Percentiles rank a stretch among this genome's conserved stretches.
Conservation (phyloP, 2,329 filamentous ascomycete genomes). For the Tympanopsis confertula region DNA sequence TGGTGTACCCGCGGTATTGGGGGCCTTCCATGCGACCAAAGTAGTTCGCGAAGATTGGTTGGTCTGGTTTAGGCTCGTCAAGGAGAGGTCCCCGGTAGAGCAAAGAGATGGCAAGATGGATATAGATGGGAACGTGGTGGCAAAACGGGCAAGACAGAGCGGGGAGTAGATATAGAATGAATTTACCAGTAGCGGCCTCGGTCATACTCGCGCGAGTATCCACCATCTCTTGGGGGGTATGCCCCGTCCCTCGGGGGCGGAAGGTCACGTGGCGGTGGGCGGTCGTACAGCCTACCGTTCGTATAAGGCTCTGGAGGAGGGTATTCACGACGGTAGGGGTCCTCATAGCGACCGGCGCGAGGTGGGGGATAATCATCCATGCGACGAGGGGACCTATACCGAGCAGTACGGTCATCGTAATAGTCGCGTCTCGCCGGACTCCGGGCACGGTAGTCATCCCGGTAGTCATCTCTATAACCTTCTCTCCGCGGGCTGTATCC, state of each 20-base stretch:
- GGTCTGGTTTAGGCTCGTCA: too few relatives aligned
- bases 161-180: too few relatives aligned
- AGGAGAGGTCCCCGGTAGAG: too few relatives aligned
- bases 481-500: slow-evolving; percentile 70
- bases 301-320: slow-evolving; percentile 51
- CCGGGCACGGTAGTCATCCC: slow-evolving; percentile 75
- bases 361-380: slow-evolving; percentile 69
- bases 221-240: slow-evolving; percentile 21
- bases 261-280: slow-evolving; percentile 36
- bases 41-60: too few relatives aligned
- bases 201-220: slow-evolving; percentile 32
- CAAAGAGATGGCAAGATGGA: too few relatives aligned
- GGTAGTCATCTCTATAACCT: slow-evolving; percentile 55
- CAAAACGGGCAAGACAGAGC: too few relatives aligned
- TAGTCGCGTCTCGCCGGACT: slow-evolving; percentile 73
- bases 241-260: slow-evolving; percentile 33
- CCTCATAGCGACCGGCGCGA: slow-evolving; percentile 58
- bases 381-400: slow-evolving; percentile 70
- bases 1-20: too few relatives aligned
- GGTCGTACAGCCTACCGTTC: slow-evolving; percentile 46
- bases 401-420: slow-evolving; percentile 69
- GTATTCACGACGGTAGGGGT: slow-evolving; percentile 64
- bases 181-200: slow-evolving; percentile 39
- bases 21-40: too few relatives aligned
- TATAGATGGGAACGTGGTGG: too few relatives aligned